phyloP scores from a whole-genome alignment of 352 stramenopile genomes.

The Phytophthora crassamura region DNA sequence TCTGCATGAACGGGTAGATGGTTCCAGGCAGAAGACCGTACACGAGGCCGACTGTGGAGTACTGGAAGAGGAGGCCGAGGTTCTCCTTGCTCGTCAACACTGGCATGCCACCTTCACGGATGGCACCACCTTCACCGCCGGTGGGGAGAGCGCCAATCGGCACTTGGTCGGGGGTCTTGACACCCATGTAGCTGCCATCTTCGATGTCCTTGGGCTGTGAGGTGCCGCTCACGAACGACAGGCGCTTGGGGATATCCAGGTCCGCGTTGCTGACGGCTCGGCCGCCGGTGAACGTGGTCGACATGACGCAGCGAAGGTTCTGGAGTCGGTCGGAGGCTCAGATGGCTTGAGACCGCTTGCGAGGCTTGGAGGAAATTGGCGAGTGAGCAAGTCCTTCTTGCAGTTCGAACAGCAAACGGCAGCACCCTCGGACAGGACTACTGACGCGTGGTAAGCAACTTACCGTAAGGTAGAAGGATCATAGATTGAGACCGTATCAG shows the following conservation, averaged over 20 bases:
- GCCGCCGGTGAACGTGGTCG: conserved; percentile 22
- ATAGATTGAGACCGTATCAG: too few species aligned
- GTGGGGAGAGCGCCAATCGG: conserved; percentile 5
- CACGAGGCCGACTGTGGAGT: conserved; percentile 46
- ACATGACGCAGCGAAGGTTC: conserved; percentile 38
- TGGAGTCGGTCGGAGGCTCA: too few species aligned
- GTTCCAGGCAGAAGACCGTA: conserved; percentile 37
- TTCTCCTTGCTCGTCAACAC: conserved; percentile 41
- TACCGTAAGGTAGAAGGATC: too few species aligned
- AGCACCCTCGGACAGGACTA: too few species aligned
- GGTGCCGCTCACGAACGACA: conserved; percentile 48
- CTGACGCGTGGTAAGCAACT: too few species aligned
- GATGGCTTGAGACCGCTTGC: neutral
- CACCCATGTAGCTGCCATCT: conserved; percentile 29
- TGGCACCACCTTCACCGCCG: conserved; percentile 33
- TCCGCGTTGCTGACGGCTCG: conserved; percentile 11
- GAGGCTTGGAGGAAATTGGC: neutral
- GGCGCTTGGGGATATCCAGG: conserved; percentile 28
- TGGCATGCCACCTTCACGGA: conserved; percentile 37
- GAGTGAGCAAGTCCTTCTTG: too few species aligned
- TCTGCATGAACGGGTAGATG: conserved; percentile 58
- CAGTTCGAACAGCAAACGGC: too few species aligned
- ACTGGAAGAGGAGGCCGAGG: conserved; percentile 49
- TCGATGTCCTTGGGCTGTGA: conserved; percentile 29
- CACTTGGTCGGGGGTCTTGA: conserved; percentile 33